Base-by-base conservation (phyloP, 257 asterid species). In the Agastache rugosa region DNA sequence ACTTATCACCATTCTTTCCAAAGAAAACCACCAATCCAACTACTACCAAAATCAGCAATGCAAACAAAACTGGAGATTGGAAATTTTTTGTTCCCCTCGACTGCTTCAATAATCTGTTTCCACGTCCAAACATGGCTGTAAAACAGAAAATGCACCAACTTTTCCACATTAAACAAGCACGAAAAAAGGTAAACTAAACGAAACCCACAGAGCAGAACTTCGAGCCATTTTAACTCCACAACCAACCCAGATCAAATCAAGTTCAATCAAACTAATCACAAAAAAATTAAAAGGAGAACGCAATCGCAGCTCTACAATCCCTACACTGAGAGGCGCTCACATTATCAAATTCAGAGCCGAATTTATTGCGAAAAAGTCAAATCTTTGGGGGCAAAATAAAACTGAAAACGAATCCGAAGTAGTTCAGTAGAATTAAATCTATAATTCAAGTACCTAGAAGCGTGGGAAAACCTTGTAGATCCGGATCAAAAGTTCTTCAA, bases 101-200 rank as follows among this genome's bases (percentile, higher is more conserved):
- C 53, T 73, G 87, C 85, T 81, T 91, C 75, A 77, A 66, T 71
- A 83, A 69, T 69, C 89, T 75, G 69, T 77, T 84, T 53, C 89
- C 88, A 1, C 87, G 85, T 72, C 85, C 89, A 55, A 74, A 62
- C 85, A 84, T 82, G 35, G 80, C 96, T 93, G 89, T 69, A 75
- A 55, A 65, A 54, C 42, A 48, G n/a, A 48, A 66, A 67, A 60
- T 56, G 8, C 69, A 63, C 63, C 73, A 69, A 0, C 8, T 20
- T 59, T 51, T 63, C 74, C 68, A 51, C 60, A 77, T 41, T 17
- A 73, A 15, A 47, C 54, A 60, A 31, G 37, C 6, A 80, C 11
- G 68, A 66, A n/a, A 29, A n/a, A 44, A 16, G 20, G 23, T 15
- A 41, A 56, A 60, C 10, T 1, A 17, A n/a, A 39, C 15, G 17